Evolutionary conservation across 805 yeast species (phyloP).

Genomic region (Yamadazyma sp.): DNA sequence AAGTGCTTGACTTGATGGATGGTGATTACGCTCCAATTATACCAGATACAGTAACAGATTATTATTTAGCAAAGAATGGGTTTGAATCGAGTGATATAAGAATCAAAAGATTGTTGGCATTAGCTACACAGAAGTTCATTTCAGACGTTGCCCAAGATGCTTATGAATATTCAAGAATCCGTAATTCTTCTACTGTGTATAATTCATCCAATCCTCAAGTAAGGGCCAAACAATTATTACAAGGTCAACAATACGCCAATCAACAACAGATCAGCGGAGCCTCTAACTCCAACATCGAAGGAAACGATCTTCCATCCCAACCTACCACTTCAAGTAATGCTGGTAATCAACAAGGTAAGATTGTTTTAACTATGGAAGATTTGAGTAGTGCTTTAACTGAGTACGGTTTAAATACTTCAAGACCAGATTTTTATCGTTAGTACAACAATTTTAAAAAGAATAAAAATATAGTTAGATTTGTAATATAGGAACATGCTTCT

Average conservation of each 20-base stretch:
- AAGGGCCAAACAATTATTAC: slow-evolving; percentile 71
- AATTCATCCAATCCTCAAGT: slow-evolving; percentile 83
- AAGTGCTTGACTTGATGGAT: slow-evolving; percentile 83
- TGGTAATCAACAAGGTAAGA: slow-evolving; percentile 63
- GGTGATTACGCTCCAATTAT: slow-evolving; percentile 88
- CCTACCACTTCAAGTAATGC: slow-evolving; percentile 40
- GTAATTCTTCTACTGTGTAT: slow-evolving; percentile 85
- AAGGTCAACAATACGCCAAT: slow-evolving; percentile 57
- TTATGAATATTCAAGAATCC: slow-evolving; percentile 88
- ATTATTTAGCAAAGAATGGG: slow-evolving; percentile 82
- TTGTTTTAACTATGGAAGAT: slow-evolving; percentile 90
- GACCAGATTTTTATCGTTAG: slow-evolving; percentile 92
- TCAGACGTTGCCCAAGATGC: slow-evolving; percentile 96
- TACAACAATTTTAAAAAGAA: too few species aligned
- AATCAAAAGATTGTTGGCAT: slow-evolving; percentile 74
- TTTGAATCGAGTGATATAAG: slow-evolving; percentile 75
- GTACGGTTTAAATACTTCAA: slow-evolving; percentile 82
- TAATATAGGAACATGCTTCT: background rate
- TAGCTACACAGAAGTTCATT: slow-evolving; percentile 94
- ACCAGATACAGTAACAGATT: slow-evolving; percentile 95
- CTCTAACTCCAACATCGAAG: slow-evolving; percentile 25
- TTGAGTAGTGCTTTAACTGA: slow-evolving; percentile 89
- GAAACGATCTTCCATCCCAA: slow-evolving; percentile 36
- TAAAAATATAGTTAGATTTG: background rate
- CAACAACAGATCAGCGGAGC: slow-evolving; percentile 32